Evolutionary conservation across 805 yeast genomes (phyloP).

Genomic region (Torulaspora quercuum): DNA sequence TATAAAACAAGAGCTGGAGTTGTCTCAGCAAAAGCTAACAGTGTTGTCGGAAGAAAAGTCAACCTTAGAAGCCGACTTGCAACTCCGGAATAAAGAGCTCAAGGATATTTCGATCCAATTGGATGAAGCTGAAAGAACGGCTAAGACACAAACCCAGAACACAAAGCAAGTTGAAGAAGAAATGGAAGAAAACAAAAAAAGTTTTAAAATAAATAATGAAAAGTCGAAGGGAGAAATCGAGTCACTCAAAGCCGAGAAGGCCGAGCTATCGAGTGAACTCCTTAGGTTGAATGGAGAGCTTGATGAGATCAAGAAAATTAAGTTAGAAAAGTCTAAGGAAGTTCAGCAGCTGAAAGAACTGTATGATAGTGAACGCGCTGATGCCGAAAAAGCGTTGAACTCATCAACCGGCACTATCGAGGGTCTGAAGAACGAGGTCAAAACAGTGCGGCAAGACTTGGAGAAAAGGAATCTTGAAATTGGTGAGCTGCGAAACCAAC

Average conservation of each 20-base stretch:
- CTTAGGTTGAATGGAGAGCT: background rate
- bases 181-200: background rate
- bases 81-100: background rate
- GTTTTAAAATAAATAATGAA: background rate
- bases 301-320: background rate
- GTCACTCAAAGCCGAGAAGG: background rate
- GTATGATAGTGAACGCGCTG: too few species aligned
- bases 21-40: background rate
- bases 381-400: too few species aligned
- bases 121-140: background rate
- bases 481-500: too few species aligned
- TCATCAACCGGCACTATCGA: too few species aligned
- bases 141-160: background rate
- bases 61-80: background rate
- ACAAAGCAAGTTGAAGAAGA: slow-evolving; percentile 2
- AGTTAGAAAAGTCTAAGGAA: background rate
- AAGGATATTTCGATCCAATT: background rate
- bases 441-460: background rate
- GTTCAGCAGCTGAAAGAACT: too few species aligned
- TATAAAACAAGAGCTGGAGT: background rate
- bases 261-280: background rate
- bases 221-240: slow-evolving; percentile 1
- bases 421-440: too few species aligned
- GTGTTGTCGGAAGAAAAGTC: background rate
- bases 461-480: too few species aligned